Evolutionary conservation across 176 grass and related monocot species (phyloP).

Genomic region (Oryza nivara): DNA sequence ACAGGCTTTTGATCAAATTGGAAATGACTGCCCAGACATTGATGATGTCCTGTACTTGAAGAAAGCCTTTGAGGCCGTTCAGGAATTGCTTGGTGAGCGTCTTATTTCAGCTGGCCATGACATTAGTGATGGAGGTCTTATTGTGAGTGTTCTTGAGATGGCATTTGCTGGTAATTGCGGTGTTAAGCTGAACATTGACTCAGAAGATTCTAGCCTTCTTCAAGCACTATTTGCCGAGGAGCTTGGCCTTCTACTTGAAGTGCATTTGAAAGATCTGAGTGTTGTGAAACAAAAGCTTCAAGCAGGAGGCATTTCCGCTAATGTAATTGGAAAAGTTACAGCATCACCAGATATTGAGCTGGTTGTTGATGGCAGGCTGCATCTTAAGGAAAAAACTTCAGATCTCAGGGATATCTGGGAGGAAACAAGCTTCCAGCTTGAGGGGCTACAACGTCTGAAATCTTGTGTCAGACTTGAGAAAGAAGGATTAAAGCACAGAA

Average conservation of each 20-base stretch:
- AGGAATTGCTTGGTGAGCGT: conserved; percentile 61
- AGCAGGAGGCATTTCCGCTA: conserved; percentile 55
- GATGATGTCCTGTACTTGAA: conserved; percentile 78
- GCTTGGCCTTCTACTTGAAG: conserved; percentile 82
- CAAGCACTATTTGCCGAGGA: conserved; percentile 83
- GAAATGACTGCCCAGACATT: conserved; percentile 82
- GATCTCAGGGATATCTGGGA: conserved; percentile 89
- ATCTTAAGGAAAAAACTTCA: conserved; percentile 72
- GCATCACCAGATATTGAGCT: conserved; percentile 61
- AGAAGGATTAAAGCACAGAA: conserved; percentile 72
- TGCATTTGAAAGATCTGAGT: conserved; percentile 46
- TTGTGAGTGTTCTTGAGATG: conserved; percentile 87
- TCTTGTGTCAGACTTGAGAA: conserved; percentile 86
- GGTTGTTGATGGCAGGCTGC: conserved; percentile 54
- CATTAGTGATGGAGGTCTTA: conserved; percentile 85
- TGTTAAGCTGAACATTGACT: conserved; percentile 66
- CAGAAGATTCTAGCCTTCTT: conserved; percentile 51
- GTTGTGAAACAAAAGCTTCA: conserved; percentile 66
- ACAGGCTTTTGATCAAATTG: conserved; percentile 90
- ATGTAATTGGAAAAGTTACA: conserved; percentile 78
- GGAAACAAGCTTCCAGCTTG: conserved; percentile 88
- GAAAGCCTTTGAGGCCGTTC: conserved; percentile 69
- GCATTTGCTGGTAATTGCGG: conserved; percentile 93
- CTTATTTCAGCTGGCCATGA: conserved; percentile 91
- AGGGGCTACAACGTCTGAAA: conserved; percentile 71